Percentiles rank a stretch among this genome's conserved stretches.
phyloP scores from a whole-genome alignment of 1,284 basidiomycete genomes.

The Ganoderma multipileum region DNA sequence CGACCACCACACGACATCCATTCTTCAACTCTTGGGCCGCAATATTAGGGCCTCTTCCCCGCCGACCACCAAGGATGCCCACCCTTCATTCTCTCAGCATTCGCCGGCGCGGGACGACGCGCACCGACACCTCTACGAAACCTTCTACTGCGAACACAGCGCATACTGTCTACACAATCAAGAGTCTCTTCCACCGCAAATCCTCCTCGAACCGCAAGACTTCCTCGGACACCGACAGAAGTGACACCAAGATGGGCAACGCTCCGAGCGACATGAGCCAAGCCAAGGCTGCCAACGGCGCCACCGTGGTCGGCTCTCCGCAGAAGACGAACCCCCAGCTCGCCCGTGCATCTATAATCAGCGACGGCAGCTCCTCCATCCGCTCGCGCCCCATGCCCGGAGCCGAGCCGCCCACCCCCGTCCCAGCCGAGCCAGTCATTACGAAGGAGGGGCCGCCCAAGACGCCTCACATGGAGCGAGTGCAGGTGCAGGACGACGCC shows the following conservation, averaged over 20 bases:
- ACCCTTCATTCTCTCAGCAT: conserved; percentile 29
- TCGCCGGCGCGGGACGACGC: conserved; percentile 26
- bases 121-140: conserved; percentile 11
- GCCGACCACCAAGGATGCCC: conserved; percentile 24
- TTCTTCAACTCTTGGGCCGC: conserved; percentile 5
- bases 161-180: conserved; percentile 21
- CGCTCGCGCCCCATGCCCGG: conserved; percentile 29
- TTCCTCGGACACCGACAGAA: conserved; percentile 12
- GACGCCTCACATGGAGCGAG: conserved; percentile 12
- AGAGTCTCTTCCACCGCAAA: conserved; percentile 24
- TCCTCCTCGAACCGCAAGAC: conserved; percentile 7
- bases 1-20: conserved; percentile 25
- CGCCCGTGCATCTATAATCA: conserved; percentile 10
- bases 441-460: conserved; percentile 14
- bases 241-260: conserved; percentile 29
- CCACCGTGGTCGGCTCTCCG: conserved; percentile 13
- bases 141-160: conserved; percentile 4
- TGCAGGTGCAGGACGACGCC: conserved; percentile 16
- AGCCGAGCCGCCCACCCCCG: conserved; percentile 27
- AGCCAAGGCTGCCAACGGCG: conserved; percentile 10
- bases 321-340: conserved; percentile 17
- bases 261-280: conserved; percentile 30
- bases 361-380: conserved; percentile 22
- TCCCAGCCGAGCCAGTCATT: conserved; percentile 10
- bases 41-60: conserved; percentile 17